Percentiles rank a stretch among this genome's conserved stretches.
Conservation (phyloP, 805 yeast genomes). For the Metschnikowia henanensis region DNA sequence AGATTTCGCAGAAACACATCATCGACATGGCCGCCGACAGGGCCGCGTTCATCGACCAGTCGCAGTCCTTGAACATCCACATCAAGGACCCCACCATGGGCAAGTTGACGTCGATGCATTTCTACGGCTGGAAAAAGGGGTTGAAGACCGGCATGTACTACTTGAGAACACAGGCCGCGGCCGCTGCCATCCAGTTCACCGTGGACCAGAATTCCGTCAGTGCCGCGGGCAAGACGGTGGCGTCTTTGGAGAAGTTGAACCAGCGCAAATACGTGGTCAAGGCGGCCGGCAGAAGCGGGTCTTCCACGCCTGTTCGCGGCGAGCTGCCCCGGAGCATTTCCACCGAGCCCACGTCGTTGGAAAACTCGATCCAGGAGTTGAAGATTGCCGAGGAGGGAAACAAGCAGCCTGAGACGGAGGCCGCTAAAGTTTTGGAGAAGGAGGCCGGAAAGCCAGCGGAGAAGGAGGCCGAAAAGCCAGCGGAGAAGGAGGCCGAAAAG, state of each 20-base stretch:
- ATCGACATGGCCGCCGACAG: constrained; percentile 69
- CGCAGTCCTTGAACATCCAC: constrained; percentile 90
- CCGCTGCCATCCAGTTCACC: constrained; percentile 90
- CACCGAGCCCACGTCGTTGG: constrained; percentile 44
- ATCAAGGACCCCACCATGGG: constrained; percentile 92
- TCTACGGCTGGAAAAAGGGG: constrained; percentile 98
- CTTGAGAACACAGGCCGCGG: constrained; percentile 95
- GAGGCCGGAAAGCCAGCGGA: constrained; percentile 9
- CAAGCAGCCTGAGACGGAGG: constrained; percentile 7
- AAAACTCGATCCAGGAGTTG: constrained; percentile 47
- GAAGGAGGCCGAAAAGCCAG: constrained; percentile 2
- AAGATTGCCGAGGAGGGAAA: constrained; percentile 30
- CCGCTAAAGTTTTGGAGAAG: constrained; percentile 3
- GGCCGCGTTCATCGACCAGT: constrained; percentile 84
- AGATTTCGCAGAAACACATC: constrained; percentile 56
- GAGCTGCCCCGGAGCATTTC: constrained; percentile 26
- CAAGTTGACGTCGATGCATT: constrained; percentile 96
- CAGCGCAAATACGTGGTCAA: constrained; percentile 36
- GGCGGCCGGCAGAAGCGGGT: constrained; percentile 21
- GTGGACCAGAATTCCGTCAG: constrained; percentile 45
- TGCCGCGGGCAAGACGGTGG: constrained; percentile 39
- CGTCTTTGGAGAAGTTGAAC: constrained; percentile 39
- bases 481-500: constrained; percentile 3
- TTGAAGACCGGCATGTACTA: constrained; percentile 99
- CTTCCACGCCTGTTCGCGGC: constrained; percentile 21